Evolutionary conservation across 805 yeast species (phyloP), one percentile per base, ranked within the genome.

Genomic region (Barnettozyma populi): DNA sequence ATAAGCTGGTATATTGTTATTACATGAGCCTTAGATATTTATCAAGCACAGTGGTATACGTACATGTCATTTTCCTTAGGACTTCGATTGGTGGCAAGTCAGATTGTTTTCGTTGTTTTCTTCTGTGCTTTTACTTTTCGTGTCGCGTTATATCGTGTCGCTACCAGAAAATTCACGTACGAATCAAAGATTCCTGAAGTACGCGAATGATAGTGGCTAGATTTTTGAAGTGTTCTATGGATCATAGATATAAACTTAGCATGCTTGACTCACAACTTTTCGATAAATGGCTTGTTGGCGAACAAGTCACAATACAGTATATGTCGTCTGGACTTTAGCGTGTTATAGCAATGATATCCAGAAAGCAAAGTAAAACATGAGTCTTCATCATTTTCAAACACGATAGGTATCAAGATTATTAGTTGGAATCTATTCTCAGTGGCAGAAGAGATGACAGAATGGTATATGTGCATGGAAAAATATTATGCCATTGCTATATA

Each of bases 1-100:
- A 49, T 66, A 70, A n/a, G 57, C 65, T 59, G 23, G 5, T 13
- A 18, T 23, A 2, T 3, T 4, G 43, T 47, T 47, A 47, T 46
- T 21, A 35, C 7, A 7, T 6, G 18, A 9, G n/a, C 9, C 24
- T 29, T 11, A 29, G 7, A 13, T 29, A 4, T 8, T 14, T 9
- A 29, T 29, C 3, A 11, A 4, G 7, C n/a, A 4, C n/a, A 14
- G 2, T 14, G 18, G 7, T 3, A 5, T 1, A 9, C 24, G 9
- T 18, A 16, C 20, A 16, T 25, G 37, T 13, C n/a, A 11, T 35
- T 35, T 18, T 4, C 16, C 4, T 9, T 8, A 16, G 6, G 4
- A 29, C 16, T 25, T 8, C 10, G 10, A 25, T 9, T 11, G 40
- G 40, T 20, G 40, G 40, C 40, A 21, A 36, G 21, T 20, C 21